A percentile compares a stretch with the other conserved stretches of the same genome.
phyloP scores from a whole-genome alignment of 139 green algal species.

The Chlorella vulgaris region DNA sequence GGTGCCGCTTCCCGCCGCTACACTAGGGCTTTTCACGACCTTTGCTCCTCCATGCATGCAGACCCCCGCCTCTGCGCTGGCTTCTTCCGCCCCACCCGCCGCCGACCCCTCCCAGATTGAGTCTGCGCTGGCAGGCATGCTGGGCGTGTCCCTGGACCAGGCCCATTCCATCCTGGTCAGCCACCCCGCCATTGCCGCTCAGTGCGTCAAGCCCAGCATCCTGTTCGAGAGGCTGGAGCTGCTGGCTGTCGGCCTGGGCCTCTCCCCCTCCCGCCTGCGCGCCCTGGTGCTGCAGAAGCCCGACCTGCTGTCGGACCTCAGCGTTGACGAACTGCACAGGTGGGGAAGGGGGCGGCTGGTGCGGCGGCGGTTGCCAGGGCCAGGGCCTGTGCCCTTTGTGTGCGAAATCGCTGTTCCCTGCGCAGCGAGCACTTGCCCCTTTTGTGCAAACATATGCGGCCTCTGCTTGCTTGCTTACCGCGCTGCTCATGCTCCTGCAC shows the following conservation, averaged over 20 bases:
- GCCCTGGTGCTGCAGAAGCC: conserved; percentile 8
- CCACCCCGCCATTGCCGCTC: neutral
- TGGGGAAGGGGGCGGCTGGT: neutral
- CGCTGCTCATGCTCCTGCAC: too few relatives aligned
- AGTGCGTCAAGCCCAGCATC: neutral
- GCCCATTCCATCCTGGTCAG: neutral
- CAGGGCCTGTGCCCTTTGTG: too few relatives aligned
- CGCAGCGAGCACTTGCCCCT: too few relatives aligned
- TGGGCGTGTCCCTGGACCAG: neutral
- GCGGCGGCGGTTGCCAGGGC: too few relatives aligned
- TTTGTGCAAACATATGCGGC: too few relatives aligned
- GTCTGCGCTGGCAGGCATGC: neutral
- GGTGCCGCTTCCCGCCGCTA: neutral
- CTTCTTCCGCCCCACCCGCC: neutral
- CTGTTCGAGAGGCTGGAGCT: conserved; percentile 18
- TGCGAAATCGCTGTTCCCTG: too few relatives aligned
- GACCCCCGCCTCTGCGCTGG: neutral
- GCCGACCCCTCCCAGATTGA: neutral
- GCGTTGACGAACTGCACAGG: conserved; percentile 5
- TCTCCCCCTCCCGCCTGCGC: conserved; percentile 6
- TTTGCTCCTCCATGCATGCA: neutral
- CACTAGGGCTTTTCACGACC: too few relatives aligned
- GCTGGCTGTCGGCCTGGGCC: neutral
- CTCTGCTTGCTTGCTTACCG: too few relatives aligned
- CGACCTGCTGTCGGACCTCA: conserved; percentile 6